Conservation (phyloP, 331 rosid genomes). For the Malus hybrid region DNA sequence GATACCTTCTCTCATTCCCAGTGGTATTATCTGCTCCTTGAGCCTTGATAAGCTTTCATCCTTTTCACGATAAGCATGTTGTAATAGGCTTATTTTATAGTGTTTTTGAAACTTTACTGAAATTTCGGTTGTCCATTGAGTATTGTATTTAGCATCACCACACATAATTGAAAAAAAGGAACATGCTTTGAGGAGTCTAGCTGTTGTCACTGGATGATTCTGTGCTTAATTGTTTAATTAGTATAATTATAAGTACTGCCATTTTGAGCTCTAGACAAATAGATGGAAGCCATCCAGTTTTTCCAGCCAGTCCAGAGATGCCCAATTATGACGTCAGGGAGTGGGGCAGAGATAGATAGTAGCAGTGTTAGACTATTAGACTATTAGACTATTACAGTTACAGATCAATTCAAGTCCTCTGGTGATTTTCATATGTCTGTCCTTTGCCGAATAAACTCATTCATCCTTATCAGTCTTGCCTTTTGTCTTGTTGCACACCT, state of each 20-base stretch:
- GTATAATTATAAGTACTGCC: not conserved
- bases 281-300: not conserved
- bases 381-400: not conserved
- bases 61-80: conserved; percentile 7
- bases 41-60: conserved; percentile 12
- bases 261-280: not conserved
- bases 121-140: not conserved
- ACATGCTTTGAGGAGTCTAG: not conserved
- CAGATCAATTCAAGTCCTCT: not conserved
- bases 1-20: conserved; percentile 18
- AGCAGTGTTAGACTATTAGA: not conserved
- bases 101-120: not conserved
- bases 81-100: not conserved
- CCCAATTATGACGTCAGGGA: not conserved
- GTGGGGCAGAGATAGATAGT: not conserved
- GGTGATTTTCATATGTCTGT: not conserved
- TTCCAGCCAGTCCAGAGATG: not conserved
- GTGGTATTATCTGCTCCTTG: conserved; percentile 16
- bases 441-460: not conserved
- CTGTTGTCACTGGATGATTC: not conserved
- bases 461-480: not conserved
- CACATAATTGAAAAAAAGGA: not conserved
- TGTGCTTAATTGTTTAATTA: not conserved
- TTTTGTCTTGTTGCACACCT: not conserved
- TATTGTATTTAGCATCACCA: not conserved